Evolutionary conservation across 2,329 filamentous ascomycete species (phyloP), one percentile per base, ranked within the genome.

Genomic region (Cadophora sp.): DNA sequence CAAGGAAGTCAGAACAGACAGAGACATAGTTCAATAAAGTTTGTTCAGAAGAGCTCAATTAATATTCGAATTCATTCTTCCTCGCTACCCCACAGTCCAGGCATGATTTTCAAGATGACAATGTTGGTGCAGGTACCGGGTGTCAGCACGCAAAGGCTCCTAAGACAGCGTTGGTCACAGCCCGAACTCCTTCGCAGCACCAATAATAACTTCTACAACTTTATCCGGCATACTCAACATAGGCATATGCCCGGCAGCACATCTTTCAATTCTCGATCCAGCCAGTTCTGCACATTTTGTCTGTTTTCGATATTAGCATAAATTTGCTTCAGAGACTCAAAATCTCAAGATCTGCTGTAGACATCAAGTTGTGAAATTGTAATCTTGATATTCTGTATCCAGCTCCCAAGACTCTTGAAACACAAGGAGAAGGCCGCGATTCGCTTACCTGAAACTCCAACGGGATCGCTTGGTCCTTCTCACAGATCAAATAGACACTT

Each of bases 181-280:
- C 7, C 37, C 37, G 22, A 46, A 46, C 16, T 60, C 62, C 27
- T 68, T 55, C 2, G 53, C 63, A 50, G 64, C 66, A n/a, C 31
- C 56, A 22, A 59, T 27, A 19, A 70, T 31, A 43, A 70, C 58
- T 27, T 68, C 68, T 14, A 58, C 66, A 14, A 70, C 68, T 46
- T 62, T 70, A 27, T 67, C 66, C 5, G 66, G 68, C 59, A 64
- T 64, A 46, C 62, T 64, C 4, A 70, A 14, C 63, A 63, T 65
- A 7, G 64, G 58, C 63, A 66, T 66, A 62, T 70, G 64, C 8
- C 68, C 68, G 29, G 66, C 51, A 16, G 24, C 24, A 64, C 63
- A 68, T 26, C 50, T 68, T n/a, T 43, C 56, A 14, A 68, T 27
- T 34, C 64, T 43, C 29, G 66, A 66, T 22, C 64, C 66, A 7